Conservation (phyloP, 495 filamentous ascomycete species). For the Neurospora sp. region DNA sequence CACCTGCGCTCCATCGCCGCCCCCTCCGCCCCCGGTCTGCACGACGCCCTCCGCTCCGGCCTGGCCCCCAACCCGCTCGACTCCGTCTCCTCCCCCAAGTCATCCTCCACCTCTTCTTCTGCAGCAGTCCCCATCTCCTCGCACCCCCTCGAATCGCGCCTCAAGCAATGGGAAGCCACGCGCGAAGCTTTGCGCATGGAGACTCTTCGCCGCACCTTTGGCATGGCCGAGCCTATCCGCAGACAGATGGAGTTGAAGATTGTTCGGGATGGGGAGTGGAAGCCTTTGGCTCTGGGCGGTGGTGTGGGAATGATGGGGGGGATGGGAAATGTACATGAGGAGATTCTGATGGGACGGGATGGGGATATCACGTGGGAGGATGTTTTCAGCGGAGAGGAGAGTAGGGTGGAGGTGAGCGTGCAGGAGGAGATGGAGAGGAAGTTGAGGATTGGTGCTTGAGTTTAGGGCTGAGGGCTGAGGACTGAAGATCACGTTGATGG, state of each 20-base stretch:
- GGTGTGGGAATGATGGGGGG: neutral
- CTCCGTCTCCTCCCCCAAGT: slow-evolving; percentile 26
- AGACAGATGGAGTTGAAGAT: slow-evolving; percentile 95
- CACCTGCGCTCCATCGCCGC: slow-evolving; percentile 54
- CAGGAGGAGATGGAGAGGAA: slow-evolving; percentile 92
- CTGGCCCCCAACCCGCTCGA: slow-evolving; percentile 47
- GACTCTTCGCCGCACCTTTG: slow-evolving; percentile 70
- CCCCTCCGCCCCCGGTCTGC: slow-evolving; percentile 82
- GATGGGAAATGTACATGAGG: slow-evolving; percentile 51
- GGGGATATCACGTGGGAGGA: slow-evolving; percentile 78
- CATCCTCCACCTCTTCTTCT: slow-evolving; percentile 39
- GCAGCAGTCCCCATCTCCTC: slow-evolving; percentile 41
- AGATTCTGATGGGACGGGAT: slow-evolving; percentile 76
- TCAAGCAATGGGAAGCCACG: slow-evolving; percentile 72
- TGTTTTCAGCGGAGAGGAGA: slow-evolving; percentile 68
- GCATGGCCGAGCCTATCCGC: slow-evolving; percentile 86
- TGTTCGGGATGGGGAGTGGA: slow-evolving; percentile 45
- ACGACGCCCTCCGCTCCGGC: slow-evolving; percentile 81
- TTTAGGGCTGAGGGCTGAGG: too few species aligned
- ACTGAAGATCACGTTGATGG: too few species aligned
- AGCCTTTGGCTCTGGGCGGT: slow-evolving; percentile 36
- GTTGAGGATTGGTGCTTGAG: slow-evolving; percentile 54
- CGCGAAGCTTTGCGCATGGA: slow-evolving; percentile 85
- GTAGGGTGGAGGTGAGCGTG: slow-evolving; percentile 56
- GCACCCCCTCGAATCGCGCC: slow-evolving; percentile 86